Evolutionary conservation across 495 filamentous ascomycete species (phyloP).

Genomic region (Annulohypoxylon stygium): DNA sequence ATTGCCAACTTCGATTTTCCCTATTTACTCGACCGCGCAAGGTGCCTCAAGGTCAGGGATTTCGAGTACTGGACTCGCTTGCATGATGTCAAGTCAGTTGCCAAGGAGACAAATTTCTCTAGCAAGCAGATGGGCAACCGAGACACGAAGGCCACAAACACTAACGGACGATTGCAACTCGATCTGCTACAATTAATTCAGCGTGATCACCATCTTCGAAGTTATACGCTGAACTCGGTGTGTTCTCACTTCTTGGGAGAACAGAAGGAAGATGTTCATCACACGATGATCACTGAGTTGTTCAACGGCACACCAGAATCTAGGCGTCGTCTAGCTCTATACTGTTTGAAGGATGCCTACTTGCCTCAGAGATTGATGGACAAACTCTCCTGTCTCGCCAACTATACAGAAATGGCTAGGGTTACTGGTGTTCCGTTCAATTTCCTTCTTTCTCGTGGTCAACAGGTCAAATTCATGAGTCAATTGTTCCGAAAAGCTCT

Average conservation of each 20-base stretch:
- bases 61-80: slow-evolving; percentile 92
- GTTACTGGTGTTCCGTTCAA: slow-evolving; percentile 99
- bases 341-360: slow-evolving; percentile 98
- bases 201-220: slow-evolving; percentile 92
- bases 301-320: slow-evolving; percentile 96
- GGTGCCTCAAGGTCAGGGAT: slow-evolving; percentile 76
- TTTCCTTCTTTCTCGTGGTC: slow-evolving; percentile 89
- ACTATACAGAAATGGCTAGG: slow-evolving; percentile 99
- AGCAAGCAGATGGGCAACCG: slow-evolving; percentile 99
- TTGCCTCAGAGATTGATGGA: slow-evolving; percentile 95
- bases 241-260: slow-evolving; percentile 96
- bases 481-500: slow-evolving; percentile 95
- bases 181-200: slow-evolving; percentile 95
- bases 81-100: slow-evolving; percentile 70
- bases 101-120: slow-evolving; percentile 85
- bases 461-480: slow-evolving; percentile 98
- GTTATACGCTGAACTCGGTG: slow-evolving; percentile 97
- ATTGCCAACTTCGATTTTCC: slow-evolving; percentile 99
- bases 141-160: slow-evolving; percentile 93
- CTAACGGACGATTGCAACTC: slow-evolving; percentile 91
- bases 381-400: slow-evolving; percentile 96
- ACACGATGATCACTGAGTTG: slow-evolving; percentile 98
- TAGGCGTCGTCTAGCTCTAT: slow-evolving; percentile 88
- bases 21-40: slow-evolving; percentile 91
- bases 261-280: slow-evolving; percentile 98